These are phyloP conservation scores for Entamoeba invadens DNA, from an alignment of 208 protist species.

Conservation along the genomic window DNA sequence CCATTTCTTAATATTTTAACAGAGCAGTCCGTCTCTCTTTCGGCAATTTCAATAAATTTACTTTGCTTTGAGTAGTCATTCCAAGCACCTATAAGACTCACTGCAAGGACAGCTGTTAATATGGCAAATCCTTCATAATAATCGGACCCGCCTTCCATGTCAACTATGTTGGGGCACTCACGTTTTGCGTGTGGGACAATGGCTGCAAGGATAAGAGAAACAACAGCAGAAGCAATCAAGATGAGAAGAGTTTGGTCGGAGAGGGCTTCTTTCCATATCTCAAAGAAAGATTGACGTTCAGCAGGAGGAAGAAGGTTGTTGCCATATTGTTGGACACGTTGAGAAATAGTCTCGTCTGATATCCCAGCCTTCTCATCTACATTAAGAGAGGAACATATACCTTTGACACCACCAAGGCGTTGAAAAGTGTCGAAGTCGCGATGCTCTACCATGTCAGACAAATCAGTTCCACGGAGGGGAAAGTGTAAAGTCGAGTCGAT, in stretches of 20 bases:
- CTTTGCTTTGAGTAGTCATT: slow-evolving; percentile 79
- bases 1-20: slow-evolving; percentile 48
- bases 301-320: neutral
- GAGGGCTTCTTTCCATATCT: slow-evolving; percentile 55
- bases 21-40: slow-evolving; percentile 52
- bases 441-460: neutral
- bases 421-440: neutral
- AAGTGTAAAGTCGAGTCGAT: neutral
- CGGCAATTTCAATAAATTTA: slow-evolving; percentile 74
- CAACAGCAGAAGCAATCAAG: slow-evolving; percentile 53
- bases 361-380: neutral
- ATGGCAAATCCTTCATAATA: slow-evolving; percentile 72
- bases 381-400: neutral
- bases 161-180: neutral
- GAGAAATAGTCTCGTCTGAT: neutral
- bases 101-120: slow-evolving; percentile 74
- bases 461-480: neutral
- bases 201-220: neutral
- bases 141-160: neutral
- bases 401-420: neutral
- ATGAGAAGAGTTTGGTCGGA: slow-evolving; percentile 66
- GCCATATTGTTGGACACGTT: neutral
- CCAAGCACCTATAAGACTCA: slow-evolving; percentile 63
- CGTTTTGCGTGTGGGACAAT: neutral
- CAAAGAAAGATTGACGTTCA: neutral